phyloP scores from a whole-genome alignment of 345 rosid genomes.

The Carallia pectinifolia region DNA sequence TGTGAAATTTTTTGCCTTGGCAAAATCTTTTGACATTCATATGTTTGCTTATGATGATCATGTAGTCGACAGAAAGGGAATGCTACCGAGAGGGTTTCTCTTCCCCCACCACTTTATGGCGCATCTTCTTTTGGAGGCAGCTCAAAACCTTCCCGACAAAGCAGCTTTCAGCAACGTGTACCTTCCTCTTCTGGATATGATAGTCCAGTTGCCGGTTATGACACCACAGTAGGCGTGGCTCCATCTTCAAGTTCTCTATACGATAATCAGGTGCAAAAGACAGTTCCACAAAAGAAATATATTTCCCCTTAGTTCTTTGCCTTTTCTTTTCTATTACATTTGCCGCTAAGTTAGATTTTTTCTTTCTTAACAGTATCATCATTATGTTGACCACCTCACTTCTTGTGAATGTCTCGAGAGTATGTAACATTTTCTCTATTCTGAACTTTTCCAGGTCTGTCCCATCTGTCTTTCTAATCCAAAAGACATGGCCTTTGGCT shows the following conservation, averaged over 20 bases:
- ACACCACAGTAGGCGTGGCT: slow-evolving; percentile 33
- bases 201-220: slow-evolving; percentile 28
- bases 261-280: slow-evolving; percentile 46
- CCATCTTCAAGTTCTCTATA: slow-evolving; percentile 35
- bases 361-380: too few relatives aligned
- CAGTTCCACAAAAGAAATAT: not conserved
- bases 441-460: slow-evolving; percentile 46
- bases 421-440: not conserved
- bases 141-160: slow-evolving; percentile 34
- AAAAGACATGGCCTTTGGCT: slow-evolving; percentile 78
- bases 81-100: slow-evolving; percentile 56
- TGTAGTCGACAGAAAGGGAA: slow-evolving; percentile 51
- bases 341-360: not conserved
- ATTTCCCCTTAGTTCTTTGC: not conserved
- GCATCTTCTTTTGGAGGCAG: slow-evolving; percentile 34
- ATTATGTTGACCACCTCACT: not conserved
- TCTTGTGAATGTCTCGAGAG: not conserved
- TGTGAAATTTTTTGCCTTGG: not conserved
- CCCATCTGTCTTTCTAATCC: slow-evolving; percentile 62
- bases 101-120: slow-evolving; percentile 71
- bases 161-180: slow-evolving; percentile 34
- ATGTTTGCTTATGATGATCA: slow-evolving; percentile 16
- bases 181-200: slow-evolving; percentile 24
- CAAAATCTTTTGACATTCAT: slow-evolving; percentile 1
- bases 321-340: not conserved